Evolutionary conservation across 495 filamentous ascomycete genomes (phyloP), one percentile per base, ranked within the genome.

Genomic region (Darksidea phi): DNA sequence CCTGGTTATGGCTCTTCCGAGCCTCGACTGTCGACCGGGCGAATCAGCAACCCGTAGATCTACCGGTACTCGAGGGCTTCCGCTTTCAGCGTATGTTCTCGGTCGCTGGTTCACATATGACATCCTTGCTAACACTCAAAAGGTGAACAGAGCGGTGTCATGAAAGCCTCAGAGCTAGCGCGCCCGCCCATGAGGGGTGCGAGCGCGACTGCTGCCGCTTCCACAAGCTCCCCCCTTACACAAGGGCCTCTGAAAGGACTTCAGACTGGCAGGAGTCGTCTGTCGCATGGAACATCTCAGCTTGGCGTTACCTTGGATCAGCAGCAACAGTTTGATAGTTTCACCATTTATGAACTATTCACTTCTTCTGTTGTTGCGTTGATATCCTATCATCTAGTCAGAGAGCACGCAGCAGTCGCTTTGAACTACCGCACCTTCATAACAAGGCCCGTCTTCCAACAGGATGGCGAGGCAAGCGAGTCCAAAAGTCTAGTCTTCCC

Each of bases 391-490:
- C 41, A 55, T 38, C 43, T 73, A 24, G 66, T 67, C 11, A 61
- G 45, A 54, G 54, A 63, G 42, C 57, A 63, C 34, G 46, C 42
- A 15, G 58, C 59, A 17, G 42, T 70, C 45, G 66, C 71, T n/a
- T 57, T 73, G 37, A 71, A 73, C 45, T 67, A 57, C 34, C 61
- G 66, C 49, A 72, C 68, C 15, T 68, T 73, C 25, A n/a, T 72
- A 48, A 53, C 54, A 15, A 64, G 54, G 24, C 43, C 50, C n/a
- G 15, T 49, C 18, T 12, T 20, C 38, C 13, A 58, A 24, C 18
- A 26, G 21, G 24, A 21, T 42, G 17, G 46, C 37, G 50, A 52
- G 1, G 24, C 41, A 32, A 34, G 48, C 11, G 51, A 49, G 17
- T 21, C 52, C 41, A 28, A 45, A 6, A 21, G 17, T 20, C 11